Conservation (phyloP, 2,329 filamentous ascomycete genomes). For the Hypoxylon sp. region DNA sequence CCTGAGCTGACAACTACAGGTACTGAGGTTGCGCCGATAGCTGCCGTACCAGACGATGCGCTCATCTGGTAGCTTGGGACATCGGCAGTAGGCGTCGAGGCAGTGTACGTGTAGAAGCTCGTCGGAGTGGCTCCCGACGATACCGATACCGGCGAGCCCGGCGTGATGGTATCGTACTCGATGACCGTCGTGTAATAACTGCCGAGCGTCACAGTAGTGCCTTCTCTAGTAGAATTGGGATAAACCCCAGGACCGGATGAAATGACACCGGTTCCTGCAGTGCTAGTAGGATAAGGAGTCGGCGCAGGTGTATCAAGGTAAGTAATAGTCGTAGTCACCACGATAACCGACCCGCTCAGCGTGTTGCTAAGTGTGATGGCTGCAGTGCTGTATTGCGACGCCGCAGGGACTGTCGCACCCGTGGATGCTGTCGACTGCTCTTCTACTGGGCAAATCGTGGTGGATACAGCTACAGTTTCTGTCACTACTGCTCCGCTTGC, state of each 20-base stretch:
- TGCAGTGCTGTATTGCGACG: conserved; percentile 36
- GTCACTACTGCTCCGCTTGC: conserved; percentile 45
- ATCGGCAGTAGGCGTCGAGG: conserved; percentile 34
- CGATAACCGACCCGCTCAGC: conserved; percentile 41
- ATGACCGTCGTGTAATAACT: conserved; percentile 47
- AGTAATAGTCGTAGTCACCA: conserved; percentile 45
- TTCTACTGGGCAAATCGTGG: conserved; percentile 48
- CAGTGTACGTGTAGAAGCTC: conserved; percentile 40
- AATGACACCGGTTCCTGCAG: conserved; percentile 32
- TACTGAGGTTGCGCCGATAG: conserved; percentile 24
- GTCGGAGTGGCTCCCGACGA: conserved; percentile 37
- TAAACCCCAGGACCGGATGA: conserved; percentile 19
- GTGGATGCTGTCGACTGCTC: conserved; percentile 23
- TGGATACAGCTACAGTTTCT: conserved; percentile 47
- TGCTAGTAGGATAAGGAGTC: conserved; percentile 26
- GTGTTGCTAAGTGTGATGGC: conserved; percentile 46
- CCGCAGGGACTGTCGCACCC: conserved; percentile 20
- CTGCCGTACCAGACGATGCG: conserved; percentile 39
- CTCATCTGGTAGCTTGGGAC: conserved; percentile 48
- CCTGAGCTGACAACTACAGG: conserved; percentile 22
- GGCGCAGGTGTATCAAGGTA: conserved; percentile 45
- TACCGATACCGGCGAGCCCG: conserved; percentile 32
- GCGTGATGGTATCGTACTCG: conserved; percentile 44
- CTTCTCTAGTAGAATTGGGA: conserved; percentile 32
- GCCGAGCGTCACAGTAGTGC: conserved; percentile 46